Conservation (phyloP, 352 stramenopile species). For the Pythium guiyangense region DNA sequence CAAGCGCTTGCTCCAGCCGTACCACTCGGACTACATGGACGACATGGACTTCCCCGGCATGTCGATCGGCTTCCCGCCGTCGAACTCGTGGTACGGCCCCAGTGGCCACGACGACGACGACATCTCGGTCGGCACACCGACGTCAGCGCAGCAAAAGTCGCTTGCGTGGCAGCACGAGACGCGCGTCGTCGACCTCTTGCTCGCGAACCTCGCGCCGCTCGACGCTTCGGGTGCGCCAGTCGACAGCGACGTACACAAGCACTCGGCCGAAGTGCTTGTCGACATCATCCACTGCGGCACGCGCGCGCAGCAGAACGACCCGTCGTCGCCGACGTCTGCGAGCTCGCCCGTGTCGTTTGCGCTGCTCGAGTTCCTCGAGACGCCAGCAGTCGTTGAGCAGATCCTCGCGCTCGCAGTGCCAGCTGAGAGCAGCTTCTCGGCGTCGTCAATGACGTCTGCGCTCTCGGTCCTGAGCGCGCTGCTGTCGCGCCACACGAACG, state of each 20-base stretch:
- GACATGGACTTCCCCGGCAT: constrained; percentile 85
- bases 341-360: constrained; percentile 57
- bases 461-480: constrained; percentile 76
- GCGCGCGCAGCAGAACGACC: constrained; percentile 67
- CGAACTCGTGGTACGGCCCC: constrained; percentile 68
- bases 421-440: constrained; percentile 22
- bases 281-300: constrained; percentile 86
- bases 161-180: constrained; percentile 74
- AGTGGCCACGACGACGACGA: constrained; percentile 66
- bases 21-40: constrained; percentile 83
- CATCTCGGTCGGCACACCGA: constrained; percentile 52
- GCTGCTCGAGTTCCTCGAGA: constrained; percentile 76
- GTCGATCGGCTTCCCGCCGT: constrained; percentile 65
- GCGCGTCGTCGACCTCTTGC: constrained; percentile 60
- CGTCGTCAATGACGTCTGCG: constrained; percentile 76
- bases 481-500: constrained; percentile 71
- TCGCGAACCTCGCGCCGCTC: constrained; percentile 41
- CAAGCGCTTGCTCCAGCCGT: constrained; percentile 80
- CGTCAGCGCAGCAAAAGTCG: constrained; percentile 55
- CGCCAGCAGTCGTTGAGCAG: constrained; percentile 64
- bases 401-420: constrained; percentile 40
- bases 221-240: constrained; percentile 24
- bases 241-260: constrained; percentile 81
- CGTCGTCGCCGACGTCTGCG: constrained; percentile 49
- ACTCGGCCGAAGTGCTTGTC: constrained; percentile 75